Base-by-base conservation (phyloP, 2,329 filamentous ascomycete species). In the Hypoxylon sp. region DNA sequence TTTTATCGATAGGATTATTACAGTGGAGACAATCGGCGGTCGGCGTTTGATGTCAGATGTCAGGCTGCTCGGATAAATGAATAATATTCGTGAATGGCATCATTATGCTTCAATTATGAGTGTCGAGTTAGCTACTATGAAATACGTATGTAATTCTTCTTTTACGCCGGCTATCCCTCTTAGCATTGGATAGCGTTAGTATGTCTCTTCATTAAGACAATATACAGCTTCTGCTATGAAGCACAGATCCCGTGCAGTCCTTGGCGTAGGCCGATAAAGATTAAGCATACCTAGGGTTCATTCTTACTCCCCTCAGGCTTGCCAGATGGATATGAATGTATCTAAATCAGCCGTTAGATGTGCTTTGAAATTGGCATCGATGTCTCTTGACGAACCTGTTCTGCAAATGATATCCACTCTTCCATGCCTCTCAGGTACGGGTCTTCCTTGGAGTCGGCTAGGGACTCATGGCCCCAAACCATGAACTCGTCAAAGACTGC, bases 391-490 rank as follows among this genome's bases (percentile, higher is more conserved):
- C 61, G 8, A 50, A 63, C 88, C 72, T 83, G 81, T 63, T 88
- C 84, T 9, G 92, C 85, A 72, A 93, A 85, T 9, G 80, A 79
- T 55, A 96, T 79, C 92, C 92, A 97, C 74, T 97, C 92, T 64
- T 88, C 83, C 38, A 96, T 77, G 0, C 88, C 86, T 71, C 89
- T 88, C 3, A 91, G 79, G 71, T 92, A 95, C 1, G 83, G 79
- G 74, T 97, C 91, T 4, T 77, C 76, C 23, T 79, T 79, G 0
- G 80, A 79, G 58, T 88, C 86, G 4, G 86, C 86, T 46, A 84
- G 67, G 1, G 77, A 74, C 65, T 95, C 92, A 72, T 97, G 92
- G 0, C 84, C 88, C 93, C 93, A 98, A n/a, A 97, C 81, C 2
- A 91, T 76, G 47, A 97, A 73, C 51, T 89, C 81, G 5, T 92